Percentiles rank a stretch among this genome's conserved stretches.
These are phyloP conservation scores for Ensete ventricosum DNA, from an alignment of 176 grass and related monocot genomes.

Conservation along the genomic window DNA sequence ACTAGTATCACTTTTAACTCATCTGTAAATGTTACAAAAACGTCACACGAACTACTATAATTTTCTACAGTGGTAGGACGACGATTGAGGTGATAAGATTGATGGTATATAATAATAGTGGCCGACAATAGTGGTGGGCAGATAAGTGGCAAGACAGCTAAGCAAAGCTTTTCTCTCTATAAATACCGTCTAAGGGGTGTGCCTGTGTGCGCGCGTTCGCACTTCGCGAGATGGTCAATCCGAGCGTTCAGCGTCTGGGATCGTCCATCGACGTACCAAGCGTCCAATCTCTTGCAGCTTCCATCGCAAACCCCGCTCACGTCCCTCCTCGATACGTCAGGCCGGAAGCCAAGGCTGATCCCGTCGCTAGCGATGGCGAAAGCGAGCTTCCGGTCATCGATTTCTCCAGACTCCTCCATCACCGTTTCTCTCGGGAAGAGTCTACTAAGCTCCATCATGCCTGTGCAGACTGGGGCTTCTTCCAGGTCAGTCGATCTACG, in stretches of 20 bases:
- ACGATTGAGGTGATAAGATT: too few species aligned
- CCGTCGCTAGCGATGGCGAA: background rate
- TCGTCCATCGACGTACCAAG: background rate
- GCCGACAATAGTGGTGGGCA: too few species aligned
- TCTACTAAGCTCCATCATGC: conserved; percentile 21
- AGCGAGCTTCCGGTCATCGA: conserved; percentile 16
- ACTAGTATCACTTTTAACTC: too few species aligned
- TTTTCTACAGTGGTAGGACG: too few species aligned
- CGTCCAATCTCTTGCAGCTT: background rate
- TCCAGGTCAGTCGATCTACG: conserved; percentile 33
- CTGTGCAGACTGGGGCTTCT: conserved; percentile 55
- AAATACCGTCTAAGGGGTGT: too few species aligned
- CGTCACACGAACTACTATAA: too few species aligned
- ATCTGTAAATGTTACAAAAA: too few species aligned
- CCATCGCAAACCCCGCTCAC: background rate
- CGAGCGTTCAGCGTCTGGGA: background rate
- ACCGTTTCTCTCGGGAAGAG: conserved; percentile 11
- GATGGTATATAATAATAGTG: too few species aligned
- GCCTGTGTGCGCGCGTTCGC: too few species aligned
- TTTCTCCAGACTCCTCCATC: conserved; percentile 15
- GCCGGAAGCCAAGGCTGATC: conserved; percentile 7
- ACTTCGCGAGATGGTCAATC: background rate
- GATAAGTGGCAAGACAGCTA: too few species aligned
- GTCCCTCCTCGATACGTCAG: conserved; percentile 25
- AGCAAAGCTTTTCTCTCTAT: too few species aligned